Percentiles rank a stretch among this genome's conserved stretches.
Evolutionary conservation across 805 yeast species (phyloP).

Genomic region (Hanseniaspora lindneri): DNA sequence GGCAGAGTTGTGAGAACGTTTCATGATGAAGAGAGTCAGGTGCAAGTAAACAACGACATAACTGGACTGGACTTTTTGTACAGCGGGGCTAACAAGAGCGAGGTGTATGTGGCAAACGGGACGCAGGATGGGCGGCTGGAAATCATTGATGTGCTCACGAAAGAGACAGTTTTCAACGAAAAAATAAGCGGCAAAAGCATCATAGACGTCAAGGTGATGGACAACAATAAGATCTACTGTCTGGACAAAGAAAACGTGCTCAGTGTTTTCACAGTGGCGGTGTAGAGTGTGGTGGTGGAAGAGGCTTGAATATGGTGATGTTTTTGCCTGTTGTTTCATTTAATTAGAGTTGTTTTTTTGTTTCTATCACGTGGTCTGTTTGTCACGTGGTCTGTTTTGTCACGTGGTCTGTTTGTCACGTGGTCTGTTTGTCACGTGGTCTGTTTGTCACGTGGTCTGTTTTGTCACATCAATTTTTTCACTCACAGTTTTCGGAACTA

Average conservation of each 20-base stretch:
- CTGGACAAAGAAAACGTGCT: neutral
- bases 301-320: too few species aligned
- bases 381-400: too few species aligned
- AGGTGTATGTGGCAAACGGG: conserved; percentile 9
- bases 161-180: neutral
- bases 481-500: neutral
- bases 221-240: conserved; percentile 10
- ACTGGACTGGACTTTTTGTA: conserved; percentile 12
- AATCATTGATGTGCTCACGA: conserved; percentile 8
- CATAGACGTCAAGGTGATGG: conserved; percentile 5
- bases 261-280: neutral
- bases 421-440: too few species aligned
- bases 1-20: conserved; percentile 71
- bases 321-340: too few species aligned
- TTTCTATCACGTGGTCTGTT: too few species aligned
- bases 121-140: conserved; percentile 14
- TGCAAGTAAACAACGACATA: conserved; percentile 3
- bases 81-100: neutral
- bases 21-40: conserved; percentile 10
- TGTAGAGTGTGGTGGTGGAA: too few species aligned
- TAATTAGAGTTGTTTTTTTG: too few species aligned
- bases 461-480: neutral
- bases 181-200: neutral
- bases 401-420: too few species aligned
- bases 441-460: neutral